Base-by-base conservation (phyloP, 805 yeast species). In the Candida jianshihensis region DNA sequence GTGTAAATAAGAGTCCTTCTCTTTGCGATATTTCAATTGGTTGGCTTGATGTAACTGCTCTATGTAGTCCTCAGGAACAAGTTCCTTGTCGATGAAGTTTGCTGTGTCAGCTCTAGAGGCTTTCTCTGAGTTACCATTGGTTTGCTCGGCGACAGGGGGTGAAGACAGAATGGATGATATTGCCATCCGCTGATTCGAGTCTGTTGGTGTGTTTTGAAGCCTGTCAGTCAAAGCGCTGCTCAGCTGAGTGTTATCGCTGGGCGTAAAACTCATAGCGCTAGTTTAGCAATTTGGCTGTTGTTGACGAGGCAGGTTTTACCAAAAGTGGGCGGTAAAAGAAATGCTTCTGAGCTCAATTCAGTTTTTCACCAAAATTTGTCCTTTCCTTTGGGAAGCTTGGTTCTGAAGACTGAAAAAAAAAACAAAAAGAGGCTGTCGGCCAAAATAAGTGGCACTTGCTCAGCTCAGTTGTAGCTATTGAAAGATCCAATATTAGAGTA, bases 181-280 rank as follows among this genome's bases (percentile, higher is more conserved):
- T 12, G 49, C 42, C 48, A 47, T 44, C 29, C 47, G 42, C 41
- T 43, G 46, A 8, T 71, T 68, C 10, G 10, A 15, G 29, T 26
- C 13, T 9, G 29, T 13, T 16, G 6, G 18, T 15, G 29, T 15
- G 29, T 7, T 26, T 8, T 21, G 24, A 11, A 11, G 10, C 10
- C 10, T 21, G 24, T 21, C 24, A 21, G 11, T 8, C 24, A 21
- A 8, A 21, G n/a, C n/a, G n/a, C n/a, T 15, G 15, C 29, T 26
- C 11, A 26, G 18, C 17, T 26, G 29, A 5, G 29, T 26, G 18
- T 26, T 42, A 17, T 26, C 39, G 11, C 34, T 36, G 29, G 6
- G n/a, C n/a, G n/a, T n/a, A n/a, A n/a, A n/a, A n/a, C n/a, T n/a
- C n/a, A n/a, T n/a, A n/a, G n/a, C n/a, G n/a, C n/a, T n/a, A n/a